phyloP scores from a whole-genome alignment of 1,139 yeast species.

The Scheffersomyces segobiensis region DNA sequence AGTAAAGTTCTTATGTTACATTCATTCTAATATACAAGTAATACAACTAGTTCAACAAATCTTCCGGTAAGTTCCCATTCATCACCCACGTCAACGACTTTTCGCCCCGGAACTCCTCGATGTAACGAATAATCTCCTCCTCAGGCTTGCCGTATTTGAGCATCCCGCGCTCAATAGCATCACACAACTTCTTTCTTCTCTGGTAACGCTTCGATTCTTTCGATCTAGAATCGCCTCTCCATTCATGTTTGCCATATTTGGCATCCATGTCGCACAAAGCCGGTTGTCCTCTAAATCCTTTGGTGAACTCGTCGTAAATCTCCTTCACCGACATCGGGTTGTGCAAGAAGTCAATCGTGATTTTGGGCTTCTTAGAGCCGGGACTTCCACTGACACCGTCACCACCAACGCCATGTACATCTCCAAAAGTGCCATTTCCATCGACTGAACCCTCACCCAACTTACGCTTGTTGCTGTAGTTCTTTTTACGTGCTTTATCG shows the following conservation, averaged over 20 bases:
- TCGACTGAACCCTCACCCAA: conserved; percentile 7
- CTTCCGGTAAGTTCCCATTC: conserved; percentile 50
- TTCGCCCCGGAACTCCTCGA: conserved; percentile 46
- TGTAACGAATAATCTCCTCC: conserved; percentile 44
- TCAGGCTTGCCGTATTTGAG: conserved; percentile 41
- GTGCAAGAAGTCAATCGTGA: conserved; percentile 42
- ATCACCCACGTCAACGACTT: conserved; percentile 51
- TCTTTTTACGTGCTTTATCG: conserved; percentile 8
- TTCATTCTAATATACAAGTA: not conserved
- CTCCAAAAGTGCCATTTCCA: conserved; percentile 3
- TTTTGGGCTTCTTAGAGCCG: conserved; percentile 34
- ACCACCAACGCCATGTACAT: not conserved
- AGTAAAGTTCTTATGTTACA: not conserved
- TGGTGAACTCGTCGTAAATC: conserved; percentile 48
- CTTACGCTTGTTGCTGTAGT: conserved; percentile 12
- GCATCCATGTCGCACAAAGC: conserved; percentile 47
- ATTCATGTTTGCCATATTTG: conserved; percentile 45
- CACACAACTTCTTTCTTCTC: conserved; percentile 46
- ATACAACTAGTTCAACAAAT: conserved; percentile 16
- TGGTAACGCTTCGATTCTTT: conserved; percentile 49
- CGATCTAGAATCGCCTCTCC: conserved; percentile 52
- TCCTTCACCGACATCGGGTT: conserved; percentile 50
- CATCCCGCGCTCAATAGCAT: conserved; percentile 46
- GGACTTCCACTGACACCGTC: conserved; percentile 3
- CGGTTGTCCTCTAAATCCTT: conserved; percentile 48